Percentiles rank a stretch among this genome's conserved stretches.
These are phyloP conservation scores for Coffea canephora DNA, from an alignment of 257 asterid genomes.

Conservation along the genomic window DNA sequence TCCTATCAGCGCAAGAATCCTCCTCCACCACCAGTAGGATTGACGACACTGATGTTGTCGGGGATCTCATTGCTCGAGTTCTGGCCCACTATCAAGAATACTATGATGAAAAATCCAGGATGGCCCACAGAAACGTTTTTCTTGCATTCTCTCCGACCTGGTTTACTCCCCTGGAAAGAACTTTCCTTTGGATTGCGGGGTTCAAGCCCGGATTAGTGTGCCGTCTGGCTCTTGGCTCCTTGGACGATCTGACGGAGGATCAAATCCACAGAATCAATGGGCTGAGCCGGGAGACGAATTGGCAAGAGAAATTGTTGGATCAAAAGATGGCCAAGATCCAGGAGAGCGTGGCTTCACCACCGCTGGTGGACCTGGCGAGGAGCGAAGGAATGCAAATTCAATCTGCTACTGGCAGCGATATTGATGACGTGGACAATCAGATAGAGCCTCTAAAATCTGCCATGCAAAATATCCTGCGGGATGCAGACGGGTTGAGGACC, in stretches of 20 bases:
- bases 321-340: conserved; percentile 51
- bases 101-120: conserved; percentile 41
- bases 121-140: conserved; percentile 36
- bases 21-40: neutral
- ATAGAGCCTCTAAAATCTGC: conserved; percentile 31
- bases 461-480: conserved; percentile 33
- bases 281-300: conserved; percentile 25
- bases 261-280: conserved; percentile 26
- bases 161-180: conserved; percentile 49
- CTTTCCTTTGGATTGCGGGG: conserved; percentile 51
- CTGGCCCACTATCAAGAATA: conserved; percentile 45
- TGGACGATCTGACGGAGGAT: conserved; percentile 27
- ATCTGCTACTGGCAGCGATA: neutral
- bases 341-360: conserved; percentile 57
- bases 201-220: conserved; percentile 45
- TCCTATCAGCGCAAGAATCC: conserved; percentile 22
- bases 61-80: conserved; percentile 30
- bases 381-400: conserved; percentile 1
- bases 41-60: conserved; percentile 8
- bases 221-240: conserved; percentile 17
- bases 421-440: conserved; percentile 18
- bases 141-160: conserved; percentile 47
- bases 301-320: conserved; percentile 32
- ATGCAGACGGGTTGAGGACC: conserved; percentile 49
- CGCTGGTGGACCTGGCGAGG: conserved; percentile 23